Base-by-base conservation (phyloP, 352 stramenopile genomes). In the Globisporangium emineosum region DNA sequence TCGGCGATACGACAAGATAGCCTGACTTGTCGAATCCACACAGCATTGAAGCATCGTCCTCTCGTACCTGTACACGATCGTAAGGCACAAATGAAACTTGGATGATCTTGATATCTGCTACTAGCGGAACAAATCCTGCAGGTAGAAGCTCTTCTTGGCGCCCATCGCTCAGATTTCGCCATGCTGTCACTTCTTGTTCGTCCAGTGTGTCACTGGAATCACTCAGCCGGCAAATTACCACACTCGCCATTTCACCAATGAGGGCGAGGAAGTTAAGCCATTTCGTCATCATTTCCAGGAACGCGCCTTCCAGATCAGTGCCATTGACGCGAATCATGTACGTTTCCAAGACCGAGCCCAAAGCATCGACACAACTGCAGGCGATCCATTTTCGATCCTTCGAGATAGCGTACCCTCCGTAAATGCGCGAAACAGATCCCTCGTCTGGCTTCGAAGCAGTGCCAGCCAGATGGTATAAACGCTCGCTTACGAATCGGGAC, bases 271-370 rank as follows among this genome's bases (percentile, higher is more conserved):
- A 91, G 32, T 78, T 59, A 19, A 91, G 45, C 58, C 84, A 70
- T 5, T 81, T 76, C 19, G 65, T 57, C 71, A 84, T 78, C 70
- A 89, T 79, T 30, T 53, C 35, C 32, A 83, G 30, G 5, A 89
- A 42, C 23, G 71, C 77, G 13, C 32, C 67, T 40, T 75, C 66
- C 0, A 89, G 57, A 15, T 63, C 72, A 27, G n/a, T 21, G 12
- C 62, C 49, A 23, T 72, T 43, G 0, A 90, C 32, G 4, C 61
- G 51, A 30, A 92, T 73, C 61, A 72, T 77, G 60, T 66, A 58
- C 1, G 82, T 87, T 57, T 90, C 83, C 7, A 88, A 67, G 23
- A 93, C 50, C 2, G 83, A 87, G 6, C 83, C 83, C 17, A 89
- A 45, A 0, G 81, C 69, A 60, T 93, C 83, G 4, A 72, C 76